These are phyloP conservation scores for Populus nigra DNA, from an alignment of 345 rosid genomes.

Conservation along the genomic window DNA sequence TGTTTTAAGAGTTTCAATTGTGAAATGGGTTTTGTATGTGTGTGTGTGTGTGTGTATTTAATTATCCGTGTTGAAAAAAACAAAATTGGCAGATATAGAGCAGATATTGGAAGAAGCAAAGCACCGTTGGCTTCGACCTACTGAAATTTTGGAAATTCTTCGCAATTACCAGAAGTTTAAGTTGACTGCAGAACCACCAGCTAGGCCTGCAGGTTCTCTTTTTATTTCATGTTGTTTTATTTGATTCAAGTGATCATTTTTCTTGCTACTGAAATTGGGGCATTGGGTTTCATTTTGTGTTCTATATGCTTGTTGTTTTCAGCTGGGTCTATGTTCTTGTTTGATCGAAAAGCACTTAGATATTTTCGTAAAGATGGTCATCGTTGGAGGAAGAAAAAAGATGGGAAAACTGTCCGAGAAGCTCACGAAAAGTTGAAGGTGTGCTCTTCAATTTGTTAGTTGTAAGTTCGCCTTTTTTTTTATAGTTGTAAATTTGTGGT, in stretches of 20 bases:
- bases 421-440: constrained; percentile 99
- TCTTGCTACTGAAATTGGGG: neutral
- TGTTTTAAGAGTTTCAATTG: neutral
- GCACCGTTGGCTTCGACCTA: constrained; percentile 64
- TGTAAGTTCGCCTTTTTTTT: constrained; percentile 40
- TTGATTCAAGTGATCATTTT: neutral
- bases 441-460: constrained; percentile 49
- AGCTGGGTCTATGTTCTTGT: constrained; percentile 86
- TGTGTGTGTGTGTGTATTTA: neutral
- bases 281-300: neutral
- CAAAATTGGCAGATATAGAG: constrained; percentile 3
- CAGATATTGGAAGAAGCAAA: constrained; percentile 30
- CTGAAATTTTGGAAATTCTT: constrained; percentile 57
- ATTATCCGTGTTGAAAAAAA: neutral
- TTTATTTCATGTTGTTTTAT: neutral
- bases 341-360: constrained; percentile 78
- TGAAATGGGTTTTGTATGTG: neutral
- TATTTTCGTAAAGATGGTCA: constrained; percentile 93
- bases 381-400: constrained; percentile 91
- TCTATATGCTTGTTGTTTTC: constrained; percentile 13
- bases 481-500: neutral
- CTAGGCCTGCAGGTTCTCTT: constrained; percentile 48
- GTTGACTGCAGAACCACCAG: constrained; percentile 43
- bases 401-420: constrained; percentile 92
- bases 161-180: constrained; percentile 40